These are phyloP conservation scores for Ettlia oleoabundans DNA, from an alignment of 139 green algal species.

Conservation along the genomic window DNA sequence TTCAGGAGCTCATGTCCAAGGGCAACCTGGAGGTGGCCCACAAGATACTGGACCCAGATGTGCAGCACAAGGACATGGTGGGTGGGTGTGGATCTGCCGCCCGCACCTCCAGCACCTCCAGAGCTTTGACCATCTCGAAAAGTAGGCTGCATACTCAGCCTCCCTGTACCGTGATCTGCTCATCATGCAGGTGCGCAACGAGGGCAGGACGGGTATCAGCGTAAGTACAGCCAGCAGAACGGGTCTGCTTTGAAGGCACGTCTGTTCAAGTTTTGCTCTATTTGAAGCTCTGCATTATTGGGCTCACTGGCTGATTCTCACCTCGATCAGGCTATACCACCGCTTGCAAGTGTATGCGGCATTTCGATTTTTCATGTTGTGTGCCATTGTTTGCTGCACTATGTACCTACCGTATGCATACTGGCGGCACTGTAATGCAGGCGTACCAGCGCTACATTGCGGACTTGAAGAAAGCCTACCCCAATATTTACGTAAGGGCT, in stretches of 20 bases:
- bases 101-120: not conserved
- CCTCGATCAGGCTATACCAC: not conserved
- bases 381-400: not conserved
- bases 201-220: constrained; percentile 20
- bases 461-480: constrained; percentile 13
- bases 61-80: constrained; percentile 35
- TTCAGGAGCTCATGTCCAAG: constrained; percentile 8
- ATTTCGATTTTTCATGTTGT: not conserved
- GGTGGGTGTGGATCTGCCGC: not conserved
- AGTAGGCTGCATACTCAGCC: no score
- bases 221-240: no score
- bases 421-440: not conserved
- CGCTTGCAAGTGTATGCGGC: not conserved
- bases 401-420: no score
- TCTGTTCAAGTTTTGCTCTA: no score
- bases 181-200: constrained; percentile 27
- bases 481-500: not conserved
- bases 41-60: not conserved
- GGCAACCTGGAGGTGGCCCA: not conserved
- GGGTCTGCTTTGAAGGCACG: no score
- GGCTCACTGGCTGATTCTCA: not conserved
- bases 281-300: no score
- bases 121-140: no score
- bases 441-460: constrained; percentile 13
- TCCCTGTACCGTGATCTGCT: not conserved